phyloP scores from a whole-genome alignment of 129 eudicot genomes.

The Calendula officinalis region DNA sequence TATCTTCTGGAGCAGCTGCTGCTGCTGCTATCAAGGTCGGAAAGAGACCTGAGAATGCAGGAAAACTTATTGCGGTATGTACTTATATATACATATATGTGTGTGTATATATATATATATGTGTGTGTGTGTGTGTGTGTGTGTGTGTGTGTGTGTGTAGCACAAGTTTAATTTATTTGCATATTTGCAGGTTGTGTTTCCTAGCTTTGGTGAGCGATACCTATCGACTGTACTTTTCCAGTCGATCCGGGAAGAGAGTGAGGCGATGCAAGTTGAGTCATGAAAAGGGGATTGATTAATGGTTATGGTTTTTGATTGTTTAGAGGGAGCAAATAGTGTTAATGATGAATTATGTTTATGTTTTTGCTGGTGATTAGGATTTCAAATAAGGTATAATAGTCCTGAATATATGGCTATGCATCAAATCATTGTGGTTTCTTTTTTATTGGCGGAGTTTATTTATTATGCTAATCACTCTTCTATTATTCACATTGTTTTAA shows the following conservation, averaged over 20 bases:
- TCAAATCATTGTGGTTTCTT: not conserved
- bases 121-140: not conserved
- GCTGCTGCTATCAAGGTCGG: conserved; percentile 92
- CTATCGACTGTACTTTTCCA: conserved; percentile 62
- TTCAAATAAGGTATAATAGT: conserved; percentile 23
- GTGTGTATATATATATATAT: not conserved
- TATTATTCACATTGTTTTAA: conserved; percentile 1
- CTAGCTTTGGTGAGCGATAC: conserved; percentile 83
- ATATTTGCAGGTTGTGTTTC: conserved; percentile 67
- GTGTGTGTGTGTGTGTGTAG: not conserved
- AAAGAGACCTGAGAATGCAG: conserved; percentile 94
- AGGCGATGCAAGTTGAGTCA: conserved; percentile 52
- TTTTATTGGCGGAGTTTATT: not conserved
- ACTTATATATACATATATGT: not conserved
- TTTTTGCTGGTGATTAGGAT: not conserved
- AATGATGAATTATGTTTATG: conserved; percentile 4
- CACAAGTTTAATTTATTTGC: not conserved
- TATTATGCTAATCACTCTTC: not conserved
- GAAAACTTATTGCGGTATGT: conserved; percentile 94
- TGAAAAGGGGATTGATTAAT: not conserved
- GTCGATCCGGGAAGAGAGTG: conserved; percentile 72
- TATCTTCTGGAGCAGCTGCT: conserved; percentile 99
- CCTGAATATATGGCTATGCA: not conserved
- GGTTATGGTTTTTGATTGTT: not conserved
- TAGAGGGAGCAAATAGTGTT: not conserved